These are phyloP conservation scores for Diaporthe vexans DNA, from an alignment of 2,329 filamentous ascomycete species.

Conservation along the genomic window DNA sequence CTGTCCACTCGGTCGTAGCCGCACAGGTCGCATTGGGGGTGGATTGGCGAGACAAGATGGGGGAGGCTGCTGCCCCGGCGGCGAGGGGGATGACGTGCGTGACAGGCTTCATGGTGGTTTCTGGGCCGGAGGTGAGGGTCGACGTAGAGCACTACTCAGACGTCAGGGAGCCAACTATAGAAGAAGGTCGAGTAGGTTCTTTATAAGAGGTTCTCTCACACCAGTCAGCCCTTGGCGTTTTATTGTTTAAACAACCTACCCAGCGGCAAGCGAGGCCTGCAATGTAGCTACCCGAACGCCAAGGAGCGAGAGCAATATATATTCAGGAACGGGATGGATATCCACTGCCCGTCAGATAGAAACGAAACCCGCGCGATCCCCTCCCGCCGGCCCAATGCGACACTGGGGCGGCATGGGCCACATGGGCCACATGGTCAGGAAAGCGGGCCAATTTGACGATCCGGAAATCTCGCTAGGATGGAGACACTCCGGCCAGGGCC, in stretches of 20 bases:
- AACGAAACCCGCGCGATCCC: constrained; percentile 13
- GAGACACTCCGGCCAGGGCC: constrained; percentile 19
- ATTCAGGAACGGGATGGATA: constrained; percentile 25
- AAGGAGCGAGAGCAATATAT: constrained; percentile 27
- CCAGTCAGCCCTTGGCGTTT: too few relatives aligned
- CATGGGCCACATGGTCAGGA: constrained; percentile 2
- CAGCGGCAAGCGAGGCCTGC: constrained; percentile 28
- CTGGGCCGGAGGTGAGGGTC: not conserved
- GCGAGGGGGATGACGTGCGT: constrained; percentile 27
- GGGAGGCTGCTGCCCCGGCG: constrained; percentile 24
- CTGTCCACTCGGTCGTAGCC: constrained; percentile 51
- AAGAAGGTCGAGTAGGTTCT: not conserved
- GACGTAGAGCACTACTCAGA: not conserved
- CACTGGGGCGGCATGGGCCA: constrained; percentile 15
- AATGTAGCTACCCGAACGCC: constrained; percentile 25
- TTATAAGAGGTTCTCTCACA: constrained; percentile 1
- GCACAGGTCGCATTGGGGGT: constrained; percentile 40
- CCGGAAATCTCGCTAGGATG: constrained; percentile 33
- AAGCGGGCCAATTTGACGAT: constrained; percentile 20
- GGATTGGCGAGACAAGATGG: constrained; percentile 4
- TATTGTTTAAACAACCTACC: not conserved
- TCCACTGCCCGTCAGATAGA: constrained; percentile 17
- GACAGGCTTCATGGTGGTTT: constrained; percentile 29
- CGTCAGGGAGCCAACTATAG: not conserved
- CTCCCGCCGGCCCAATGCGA: constrained; percentile 24